Conservation (phyloP, 805 yeast genomes). For the Nakazawaea ishiwadae region DNA sequence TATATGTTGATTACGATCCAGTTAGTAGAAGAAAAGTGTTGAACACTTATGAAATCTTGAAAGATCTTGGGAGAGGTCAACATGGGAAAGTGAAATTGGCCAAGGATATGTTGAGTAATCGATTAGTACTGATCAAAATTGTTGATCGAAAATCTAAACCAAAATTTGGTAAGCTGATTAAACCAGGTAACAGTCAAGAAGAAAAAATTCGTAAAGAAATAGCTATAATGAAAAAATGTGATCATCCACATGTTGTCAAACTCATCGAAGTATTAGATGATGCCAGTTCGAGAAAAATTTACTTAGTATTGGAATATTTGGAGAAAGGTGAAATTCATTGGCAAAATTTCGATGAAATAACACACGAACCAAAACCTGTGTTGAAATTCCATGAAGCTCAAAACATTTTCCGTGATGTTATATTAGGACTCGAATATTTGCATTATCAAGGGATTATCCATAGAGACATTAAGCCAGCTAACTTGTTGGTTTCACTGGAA, state of each 20-base stretch:
- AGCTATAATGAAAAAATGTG: constrained; percentile 88
- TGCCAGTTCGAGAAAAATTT: constrained; percentile 74
- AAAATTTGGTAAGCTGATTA: constrained; percentile 37
- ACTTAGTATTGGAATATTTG: constrained; percentile 83
- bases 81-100: constrained; percentile 98
- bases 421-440: constrained; percentile 83
- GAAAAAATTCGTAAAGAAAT: constrained; percentile 81
- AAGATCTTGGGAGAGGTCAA: constrained; percentile 92
- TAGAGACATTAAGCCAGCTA: constrained; percentile 95
- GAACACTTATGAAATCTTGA: constrained; percentile 84
- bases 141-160: constrained; percentile 71
- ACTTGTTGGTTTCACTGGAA: constrained; percentile 65
- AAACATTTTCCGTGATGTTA: constrained; percentile 74
- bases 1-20: constrained; percentile 86
- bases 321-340: constrained; percentile 89
- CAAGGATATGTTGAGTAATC: constrained; percentile 56
- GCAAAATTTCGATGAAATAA: constrained; percentile 36
- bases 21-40: constrained; percentile 72
- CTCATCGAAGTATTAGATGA: constrained; percentile 88
- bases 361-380: constrained; percentile 45
- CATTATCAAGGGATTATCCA: constrained; percentile 91
- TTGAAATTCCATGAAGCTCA: constrained; percentile 64
- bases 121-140: constrained; percentile 87
- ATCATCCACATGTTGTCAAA: constrained; percentile 89
- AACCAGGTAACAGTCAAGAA: constrained; percentile 40